Evolutionary conservation across 208 protist species (phyloP), one percentile per base, ranked within the genome.

Genomic region (Angomonas deanei): DNA sequence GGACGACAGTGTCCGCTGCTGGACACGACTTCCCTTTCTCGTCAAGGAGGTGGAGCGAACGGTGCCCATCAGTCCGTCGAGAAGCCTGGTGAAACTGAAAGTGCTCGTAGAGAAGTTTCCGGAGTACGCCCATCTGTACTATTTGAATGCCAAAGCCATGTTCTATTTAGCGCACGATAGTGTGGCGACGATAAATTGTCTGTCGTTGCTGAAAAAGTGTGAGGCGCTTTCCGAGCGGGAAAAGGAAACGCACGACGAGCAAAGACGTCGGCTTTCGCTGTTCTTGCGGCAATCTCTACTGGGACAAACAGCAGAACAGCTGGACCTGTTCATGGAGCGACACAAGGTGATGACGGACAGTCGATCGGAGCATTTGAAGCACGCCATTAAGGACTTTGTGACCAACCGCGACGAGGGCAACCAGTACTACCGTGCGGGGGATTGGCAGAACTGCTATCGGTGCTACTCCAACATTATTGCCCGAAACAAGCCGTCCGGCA

Each of bases 331-430:
- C n/a, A 30, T 36, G 8, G 8, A 56, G n/a, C 28, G 27, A 17
- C 21, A 34, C 26, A 56, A 34, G 13, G 30, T 59, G 26, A 39
- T 31, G 26, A 21, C 54, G 26, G 54, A 30, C 33, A 13, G 17
- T 5, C 30, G 30, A 2, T 33, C 54, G 13, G 57, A 60, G 19
- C 67, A 77, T 62, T 74, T 93, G 38, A 76, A 82, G n/a, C 68
- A 74, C 31, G 70, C 49, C 21, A 74, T 93, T 21, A 58, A 68
- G 34, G 73, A 65, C 33, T 93, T 96, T 64, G 76, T 71, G 21
- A 64, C 59, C 17, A 65, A 76, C 70, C 82, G 87, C 21, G 84
- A 96, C 61, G 66, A 67, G 1, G 90, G 86, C 23, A 93, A 93
- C 67, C 55, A 32, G 3, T 82, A 84, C 8, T 96, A 91, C 62